Evolutionary conservation across 1,284 basidiomycete genomes (phyloP).

Genomic region (Ceratobasidium sp.): DNA sequence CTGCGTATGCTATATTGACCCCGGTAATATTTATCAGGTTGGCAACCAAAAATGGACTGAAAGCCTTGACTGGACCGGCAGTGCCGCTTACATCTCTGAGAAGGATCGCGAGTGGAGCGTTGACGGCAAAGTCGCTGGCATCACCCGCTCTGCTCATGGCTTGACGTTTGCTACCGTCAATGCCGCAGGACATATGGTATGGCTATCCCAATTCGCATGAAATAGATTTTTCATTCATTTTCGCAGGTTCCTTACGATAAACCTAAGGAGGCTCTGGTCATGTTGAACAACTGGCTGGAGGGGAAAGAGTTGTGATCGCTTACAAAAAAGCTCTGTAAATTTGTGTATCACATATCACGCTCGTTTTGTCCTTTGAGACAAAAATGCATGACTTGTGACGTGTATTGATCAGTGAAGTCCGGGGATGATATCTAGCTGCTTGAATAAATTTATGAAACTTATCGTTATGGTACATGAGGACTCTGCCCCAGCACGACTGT

Average conservation of each 20-base stretch:
- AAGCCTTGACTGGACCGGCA: constrained; percentile 52
- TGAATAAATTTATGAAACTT: too few species aligned
- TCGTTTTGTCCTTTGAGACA: too few species aligned
- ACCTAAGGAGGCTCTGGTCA: constrained; percentile 61
- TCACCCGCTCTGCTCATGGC: constrained; percentile 62
- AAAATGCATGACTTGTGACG: too few species aligned
- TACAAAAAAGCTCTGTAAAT: too few species aligned
- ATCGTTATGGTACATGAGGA: too few species aligned
- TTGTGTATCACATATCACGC: too few species aligned
- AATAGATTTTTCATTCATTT: constrained; percentile 47
- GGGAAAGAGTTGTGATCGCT: constrained; percentile 52
- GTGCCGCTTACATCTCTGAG: constrained; percentile 49
- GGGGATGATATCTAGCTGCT: too few species aligned
- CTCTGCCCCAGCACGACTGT: too few species aligned
- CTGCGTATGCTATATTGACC: neutral
- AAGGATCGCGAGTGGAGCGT: constrained; percentile 56
- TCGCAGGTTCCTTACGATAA: constrained; percentile 68
- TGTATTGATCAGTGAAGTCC: too few species aligned
- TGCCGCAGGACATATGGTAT: constrained; percentile 70
- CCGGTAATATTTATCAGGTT: constrained; percentile 38
- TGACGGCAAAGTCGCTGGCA: constrained; percentile 57
- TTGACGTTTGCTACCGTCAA: constrained; percentile 69
- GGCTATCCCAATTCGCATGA: constrained; percentile 19
- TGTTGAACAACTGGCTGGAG: constrained; percentile 63
- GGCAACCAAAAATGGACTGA: constrained; percentile 54